Base-by-base conservation (phyloP, 2,329 filamentous ascomycete genomes). In the Pseudohalonectria lignicola region DNA sequence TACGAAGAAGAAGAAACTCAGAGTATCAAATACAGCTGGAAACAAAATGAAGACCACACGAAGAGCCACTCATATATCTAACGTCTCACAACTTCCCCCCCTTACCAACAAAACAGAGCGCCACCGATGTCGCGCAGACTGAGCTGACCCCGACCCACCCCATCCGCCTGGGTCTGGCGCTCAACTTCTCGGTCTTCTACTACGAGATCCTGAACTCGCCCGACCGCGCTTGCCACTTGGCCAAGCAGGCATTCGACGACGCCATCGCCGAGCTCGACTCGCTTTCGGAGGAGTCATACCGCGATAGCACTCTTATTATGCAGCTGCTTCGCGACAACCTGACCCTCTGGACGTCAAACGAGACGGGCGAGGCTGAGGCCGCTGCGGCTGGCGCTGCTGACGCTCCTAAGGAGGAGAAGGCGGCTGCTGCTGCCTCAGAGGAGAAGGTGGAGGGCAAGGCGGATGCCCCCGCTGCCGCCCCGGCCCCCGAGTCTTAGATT, bases 181-280 rank as follows among this genome's bases (percentile, higher is more conserved):
- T 96, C 53, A 96, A 95, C 82, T 95, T 96, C 79, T 95, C 88
- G 48, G 90, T 95, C 57, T 95, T 95, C 76, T 94, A 94, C 79
- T 94, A 95, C 68, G 92, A 95, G 77, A 95, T 95, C 63, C 74
- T 95, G 61, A 96, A 95, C 82, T 93, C 88, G 26, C 90, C 88
- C 57, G 88, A 95, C 67, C 86, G 85, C 61, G 90, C 90, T 59
- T 96, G 90, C 79, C 90, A 96, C 63, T 80, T 96, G 51, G 90
- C 90, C 67, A 96, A 96, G 80, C 90, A 96, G 74, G 90, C 92
- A 36, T 96, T 76, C 59, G 90, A 96, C 62, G 90, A 95, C 64
- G 90, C 90, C 57, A 95, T 96, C 63, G 90, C 90, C 58, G 88
- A 96, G 79, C 86, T 96, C 54, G 90, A 96, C 74, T 94, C 87